Base-by-base conservation (phyloP, 2,329 filamentous ascomycete genomes). In the Curvularia spicifera region DNA sequence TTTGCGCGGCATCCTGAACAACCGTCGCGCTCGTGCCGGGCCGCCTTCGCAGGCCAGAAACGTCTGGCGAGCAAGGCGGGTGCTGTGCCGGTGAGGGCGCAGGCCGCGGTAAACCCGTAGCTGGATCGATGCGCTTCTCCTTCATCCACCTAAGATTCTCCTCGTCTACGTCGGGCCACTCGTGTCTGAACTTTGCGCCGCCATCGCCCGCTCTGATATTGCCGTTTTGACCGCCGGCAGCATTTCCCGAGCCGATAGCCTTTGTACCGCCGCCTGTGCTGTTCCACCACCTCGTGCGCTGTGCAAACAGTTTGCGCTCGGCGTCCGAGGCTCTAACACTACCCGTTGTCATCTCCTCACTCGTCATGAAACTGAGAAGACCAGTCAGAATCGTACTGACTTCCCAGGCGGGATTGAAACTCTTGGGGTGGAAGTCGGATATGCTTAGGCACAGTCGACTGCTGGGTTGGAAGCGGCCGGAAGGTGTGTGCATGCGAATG, bases 401-500 rank as follows among this genome's bases (percentile, higher is more conserved):
- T 73, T 97, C 94, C 95, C 95, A 99, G 0, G 95, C 93, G 1
- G 95, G 95, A 76, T 99, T 99, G 83, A 98, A 99, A 28, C 90
- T 94, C 78, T 96, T 96, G 4, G 95, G 95, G 75, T 99, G 95
- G 79, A 98, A 99, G 76, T 99, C 95, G 70, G 89, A 94, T 71
- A 99, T 99, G 73, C 91, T 96, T 47, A 99, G 89, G 73, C 95
- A 99, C 22, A 99, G 87, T 49, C 95, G 87, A 13, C 92, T 93
- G 1, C 90, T 95, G 2, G 93, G 92, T 76, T 97, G 92, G 80
- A 99, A 99, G 73, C 95, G 91, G 58, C 95, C 95, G 12, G 90
- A 94, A 1, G 95, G 95, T 0, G 95, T 99, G 82, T 98, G 95
- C 95, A 99, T 99, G 74, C 94, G 92, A 78, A 99, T 99, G 2